A percentile compares a stretch with the other conserved stretches of the same genome.
Evolutionary conservation across 768 basidiomycete species (phyloP).

Genomic region (Tricholoma sp.): DNA sequence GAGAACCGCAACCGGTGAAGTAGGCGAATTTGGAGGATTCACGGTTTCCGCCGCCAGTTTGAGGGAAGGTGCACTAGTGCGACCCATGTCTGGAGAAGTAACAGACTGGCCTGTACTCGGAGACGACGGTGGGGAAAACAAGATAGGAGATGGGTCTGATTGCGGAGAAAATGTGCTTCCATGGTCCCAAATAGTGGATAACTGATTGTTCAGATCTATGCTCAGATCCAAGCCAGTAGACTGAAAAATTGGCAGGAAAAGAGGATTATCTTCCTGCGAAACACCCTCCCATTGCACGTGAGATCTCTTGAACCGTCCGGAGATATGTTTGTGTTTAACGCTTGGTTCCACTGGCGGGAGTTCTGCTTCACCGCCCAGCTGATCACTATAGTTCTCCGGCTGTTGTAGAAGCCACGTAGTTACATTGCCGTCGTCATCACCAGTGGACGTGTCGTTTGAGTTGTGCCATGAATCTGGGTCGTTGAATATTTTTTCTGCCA

Average conservation of each 20-base stretch:
- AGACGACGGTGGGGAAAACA: background rate
- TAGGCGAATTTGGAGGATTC: constrained; percentile 4
- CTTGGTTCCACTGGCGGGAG: constrained; percentile 8
- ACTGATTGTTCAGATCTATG: constrained; percentile 11
- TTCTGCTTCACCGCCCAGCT: constrained; percentile 1
- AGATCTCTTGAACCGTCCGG: constrained; percentile 5
- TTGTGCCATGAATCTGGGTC: constrained; percentile 39
- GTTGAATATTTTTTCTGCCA: constrained; percentile 39
- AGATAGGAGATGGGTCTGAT: constrained; percentile 9
- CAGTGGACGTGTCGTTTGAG: constrained; percentile 21
- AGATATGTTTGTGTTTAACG: constrained; percentile 9
- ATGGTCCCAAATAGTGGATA: constrained; percentile 13
- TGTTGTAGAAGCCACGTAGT: constrained; percentile 32
- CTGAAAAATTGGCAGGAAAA: constrained; percentile 9
- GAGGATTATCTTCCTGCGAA: constrained; percentile 3
- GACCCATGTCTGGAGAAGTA: background rate
- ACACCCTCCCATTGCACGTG: constrained; percentile 8
- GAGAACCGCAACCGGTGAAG: constrained; percentile 9
- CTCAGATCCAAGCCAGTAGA: constrained; percentile 9
- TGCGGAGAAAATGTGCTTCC: constrained; percentile 6
- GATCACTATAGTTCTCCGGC: constrained; percentile 19
- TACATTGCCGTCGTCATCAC: constrained; percentile 17
- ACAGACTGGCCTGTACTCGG: background rate
- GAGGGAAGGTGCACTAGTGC: constrained; percentile 4
- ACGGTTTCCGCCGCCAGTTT: constrained; percentile 3